Evolutionary conservation across 2,329 filamentous ascomycete species (phyloP).

Genomic region (Botrytis tulipae): DNA sequence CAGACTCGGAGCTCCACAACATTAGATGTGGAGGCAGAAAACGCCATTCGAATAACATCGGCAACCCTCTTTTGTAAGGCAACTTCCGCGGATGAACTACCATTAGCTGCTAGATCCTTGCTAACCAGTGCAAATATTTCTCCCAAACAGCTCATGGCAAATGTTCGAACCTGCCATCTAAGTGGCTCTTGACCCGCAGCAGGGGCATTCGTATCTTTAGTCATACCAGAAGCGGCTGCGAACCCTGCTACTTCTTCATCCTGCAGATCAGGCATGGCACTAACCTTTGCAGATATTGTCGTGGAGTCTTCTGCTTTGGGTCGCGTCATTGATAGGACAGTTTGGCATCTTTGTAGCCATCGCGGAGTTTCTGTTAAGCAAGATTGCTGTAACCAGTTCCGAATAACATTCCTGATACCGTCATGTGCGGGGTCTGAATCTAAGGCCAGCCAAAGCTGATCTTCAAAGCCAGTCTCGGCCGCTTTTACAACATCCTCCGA

Average conservation of each 20-base stretch:
- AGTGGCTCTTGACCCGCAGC: slow-evolving; percentile 77
- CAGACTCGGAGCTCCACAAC: slow-evolving; percentile 87
- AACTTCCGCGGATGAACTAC: slow-evolving; percentile 72
- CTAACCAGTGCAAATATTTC: slow-evolving; percentile 77
- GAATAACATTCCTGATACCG: slow-evolving; percentile 80
- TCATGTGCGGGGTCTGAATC: slow-evolving; percentile 74
- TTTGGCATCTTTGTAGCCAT: slow-evolving; percentile 91
- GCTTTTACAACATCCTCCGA: slow-evolving; percentile 77
- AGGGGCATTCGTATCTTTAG: slow-evolving; percentile 53
- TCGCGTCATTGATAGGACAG: slow-evolving; percentile 83
- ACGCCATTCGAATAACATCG: slow-evolving; percentile 94
- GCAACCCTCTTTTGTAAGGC: slow-evolving; percentile 81
- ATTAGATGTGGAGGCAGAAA: slow-evolving; percentile 92
- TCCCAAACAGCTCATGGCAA: slow-evolving; percentile 84
- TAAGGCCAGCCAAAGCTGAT: slow-evolving; percentile 86
- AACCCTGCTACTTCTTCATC: slow-evolving; percentile 98
- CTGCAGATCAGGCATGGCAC: slow-evolving; percentile 71
- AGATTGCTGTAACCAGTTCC: slow-evolving; percentile 92
- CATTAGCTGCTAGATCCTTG: slow-evolving; percentile 75
- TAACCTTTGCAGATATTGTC: slow-evolving; percentile 47
- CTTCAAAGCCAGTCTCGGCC: slow-evolving; percentile 77
- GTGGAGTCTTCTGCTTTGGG: slow-evolving; percentile 56
- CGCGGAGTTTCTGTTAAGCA: slow-evolving; percentile 72
- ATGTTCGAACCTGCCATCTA: slow-evolving; percentile 92
- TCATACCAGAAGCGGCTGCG: slow-evolving; percentile 64